Evolutionary conservation across 2,329 filamentous ascomycete species (phyloP).

Genomic region (Penicillium sp.): DNA sequence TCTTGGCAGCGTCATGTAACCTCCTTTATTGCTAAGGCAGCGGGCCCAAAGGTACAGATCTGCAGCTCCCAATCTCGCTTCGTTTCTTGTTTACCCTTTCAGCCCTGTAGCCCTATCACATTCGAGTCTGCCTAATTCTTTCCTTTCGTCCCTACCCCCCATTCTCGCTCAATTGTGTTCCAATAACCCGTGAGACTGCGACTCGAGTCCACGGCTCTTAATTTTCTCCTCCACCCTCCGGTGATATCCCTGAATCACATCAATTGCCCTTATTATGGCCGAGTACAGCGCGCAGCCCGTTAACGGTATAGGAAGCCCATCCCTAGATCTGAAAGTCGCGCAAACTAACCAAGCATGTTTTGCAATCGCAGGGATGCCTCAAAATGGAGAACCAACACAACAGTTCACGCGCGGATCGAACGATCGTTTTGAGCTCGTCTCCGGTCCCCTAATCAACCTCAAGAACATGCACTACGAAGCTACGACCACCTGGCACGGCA

Average conservation of each 20-base stretch:
- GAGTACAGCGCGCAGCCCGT: slow-evolving; percentile 13
- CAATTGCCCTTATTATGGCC: slow-evolving; percentile 18
- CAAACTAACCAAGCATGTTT: slow-evolving; percentile 5
- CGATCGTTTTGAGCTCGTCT: slow-evolving; percentile 43
- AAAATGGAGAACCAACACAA: slow-evolving; percentile 24
- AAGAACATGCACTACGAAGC: slow-evolving; percentile 45
- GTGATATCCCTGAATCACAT: slow-evolving; percentile 7
- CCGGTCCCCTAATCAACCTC: slow-evolving; percentile 52
- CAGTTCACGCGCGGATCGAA: slow-evolving; percentile 12
- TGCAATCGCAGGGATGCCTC: slow-evolving; percentile 16
- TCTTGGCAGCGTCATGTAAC: slow-evolving; percentile 25
- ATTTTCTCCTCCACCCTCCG: neutral
- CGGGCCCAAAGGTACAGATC: slow-evolving; percentile 11
- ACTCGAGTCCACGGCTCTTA: slow-evolving; percentile 6
- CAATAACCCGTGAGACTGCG: slow-evolving; percentile 1
- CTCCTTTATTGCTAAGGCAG: slow-evolving; percentile 8
- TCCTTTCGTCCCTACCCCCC: slow-evolving; percentile 4
- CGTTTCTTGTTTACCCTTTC: slow-evolving; percentile 10
- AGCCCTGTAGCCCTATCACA: slow-evolving; percentile 29
- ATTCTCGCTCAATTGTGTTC: neutral
- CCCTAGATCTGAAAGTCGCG: neutral
- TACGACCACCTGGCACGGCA: slow-evolving; percentile 69
- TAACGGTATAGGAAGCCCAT: slow-evolving; percentile 17
- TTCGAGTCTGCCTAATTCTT: slow-evolving; percentile 7
- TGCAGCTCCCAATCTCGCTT: slow-evolving; percentile 21